phyloP scores from a whole-genome alignment of 768 basidiomycete genomes.

The Pleurotus sapidus region DNA sequence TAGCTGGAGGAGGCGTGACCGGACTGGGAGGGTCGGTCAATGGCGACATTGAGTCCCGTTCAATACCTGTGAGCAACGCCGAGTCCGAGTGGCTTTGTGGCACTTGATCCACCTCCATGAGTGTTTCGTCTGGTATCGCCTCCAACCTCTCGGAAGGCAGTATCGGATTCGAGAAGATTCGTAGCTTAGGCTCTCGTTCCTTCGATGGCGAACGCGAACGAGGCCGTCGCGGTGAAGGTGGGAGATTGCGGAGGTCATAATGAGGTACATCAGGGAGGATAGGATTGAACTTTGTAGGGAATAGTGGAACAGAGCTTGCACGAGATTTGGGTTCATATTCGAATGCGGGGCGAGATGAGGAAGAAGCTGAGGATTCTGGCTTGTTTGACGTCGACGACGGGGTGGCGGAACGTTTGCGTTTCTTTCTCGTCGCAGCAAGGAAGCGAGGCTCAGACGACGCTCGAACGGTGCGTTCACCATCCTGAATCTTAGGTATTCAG shows the following conservation, averaged over 20 bases:
- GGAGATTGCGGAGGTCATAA: constrained; percentile 42
- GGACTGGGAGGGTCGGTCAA: constrained; percentile 11
- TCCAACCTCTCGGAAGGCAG: constrained; percentile 11
- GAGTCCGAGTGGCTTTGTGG: constrained; percentile 12
- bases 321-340: constrained; percentile 26
- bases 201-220: constrained; percentile 39
- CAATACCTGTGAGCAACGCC: constrained; percentile 18
- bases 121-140: constrained; percentile 24
- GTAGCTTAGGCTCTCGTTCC: constrained; percentile 29
- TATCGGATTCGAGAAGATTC: constrained; percentile 20
- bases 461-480: background rate
- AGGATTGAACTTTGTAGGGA: constrained; percentile 21
- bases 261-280: constrained; percentile 29
- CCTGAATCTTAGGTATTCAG: background rate
- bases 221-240: constrained; percentile 35
- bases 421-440: background rate
- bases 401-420: constrained; percentile 1
- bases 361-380: constrained; percentile 24
- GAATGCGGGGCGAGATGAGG: constrained; percentile 13
- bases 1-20: constrained; percentile 7
- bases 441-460: constrained; percentile 5
- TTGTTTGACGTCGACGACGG: constrained; percentile 17
- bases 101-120: constrained; percentile 13
- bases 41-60: constrained; percentile 22
- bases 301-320: constrained; percentile 45